These are phyloP conservation scores for Karstenula rhodostoma DNA, from an alignment of 2,329 filamentous ascomycete species.

Conservation along the genomic window DNA sequence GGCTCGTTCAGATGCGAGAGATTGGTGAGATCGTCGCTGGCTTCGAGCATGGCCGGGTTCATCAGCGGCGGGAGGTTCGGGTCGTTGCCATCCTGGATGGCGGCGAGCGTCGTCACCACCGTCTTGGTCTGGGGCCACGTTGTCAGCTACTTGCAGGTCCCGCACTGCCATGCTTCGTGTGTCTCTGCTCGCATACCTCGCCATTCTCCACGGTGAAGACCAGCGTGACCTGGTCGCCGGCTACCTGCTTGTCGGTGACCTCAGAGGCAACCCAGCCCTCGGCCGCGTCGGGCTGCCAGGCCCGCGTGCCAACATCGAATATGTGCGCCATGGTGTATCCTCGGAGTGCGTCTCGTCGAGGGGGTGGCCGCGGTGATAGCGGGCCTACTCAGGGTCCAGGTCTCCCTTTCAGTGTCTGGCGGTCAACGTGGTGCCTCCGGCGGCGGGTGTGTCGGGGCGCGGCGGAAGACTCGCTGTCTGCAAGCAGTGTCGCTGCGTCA, in stretches of 20 bases:
- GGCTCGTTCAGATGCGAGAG: slow-evolving; percentile 98
- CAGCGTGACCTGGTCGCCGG: slow-evolving; percentile 86
- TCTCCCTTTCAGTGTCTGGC: slow-evolving; percentile 34
- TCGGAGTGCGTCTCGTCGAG: slow-evolving; percentile 35
- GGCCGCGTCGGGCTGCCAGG: slow-evolving; percentile 95
- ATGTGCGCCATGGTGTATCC: slow-evolving; percentile 77
- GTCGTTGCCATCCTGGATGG: slow-evolving; percentile 79
- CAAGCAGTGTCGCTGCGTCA: slow-evolving; percentile 38
- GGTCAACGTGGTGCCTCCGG: slow-evolving; percentile 25
- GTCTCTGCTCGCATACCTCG: slow-evolving; percentile 67
- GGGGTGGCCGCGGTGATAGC: slow-evolving; percentile 23
- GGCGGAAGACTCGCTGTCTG: slow-evolving; percentile 22
- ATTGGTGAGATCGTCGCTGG: slow-evolving; percentile 97
- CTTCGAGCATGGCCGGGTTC: slow-evolving; percentile 98
- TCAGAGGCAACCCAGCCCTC: slow-evolving; percentile 99
- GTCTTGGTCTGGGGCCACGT: slow-evolving; percentile 70
- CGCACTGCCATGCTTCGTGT: not conserved
- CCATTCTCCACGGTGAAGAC: slow-evolving; percentile 91
- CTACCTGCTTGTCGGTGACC: slow-evolving; percentile 82
- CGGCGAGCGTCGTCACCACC: slow-evolving; percentile 78
- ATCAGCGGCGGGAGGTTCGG: slow-evolving; percentile 87
- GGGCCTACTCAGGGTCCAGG: slow-evolving; percentile 36
- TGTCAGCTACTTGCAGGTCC: slow-evolving; percentile 24
- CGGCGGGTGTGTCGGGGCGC: slow-evolving; percentile 15
- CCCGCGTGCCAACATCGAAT: slow-evolving; percentile 95